phyloP scores from a whole-genome alignment of 192 early-diverging fungal species.

The Coemansia interrupta region DNA sequence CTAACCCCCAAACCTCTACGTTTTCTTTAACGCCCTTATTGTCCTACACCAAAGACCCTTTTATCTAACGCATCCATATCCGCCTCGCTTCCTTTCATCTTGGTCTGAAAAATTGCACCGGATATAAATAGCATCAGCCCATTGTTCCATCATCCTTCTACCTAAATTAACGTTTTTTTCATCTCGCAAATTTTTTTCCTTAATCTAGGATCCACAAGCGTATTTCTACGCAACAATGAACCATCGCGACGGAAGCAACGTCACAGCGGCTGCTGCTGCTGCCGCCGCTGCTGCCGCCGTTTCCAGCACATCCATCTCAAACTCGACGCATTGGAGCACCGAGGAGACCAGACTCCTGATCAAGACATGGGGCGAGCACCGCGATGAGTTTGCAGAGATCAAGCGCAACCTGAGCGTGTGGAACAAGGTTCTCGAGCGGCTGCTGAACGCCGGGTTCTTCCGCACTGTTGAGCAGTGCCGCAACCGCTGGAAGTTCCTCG shows the following conservation, averaged over 20 bases:
- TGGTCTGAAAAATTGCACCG: background rate
- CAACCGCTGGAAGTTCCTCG: conserved; percentile 54
- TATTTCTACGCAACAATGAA: conserved; percentile 23
- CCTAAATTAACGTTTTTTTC: background rate
- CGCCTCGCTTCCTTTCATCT: background rate
- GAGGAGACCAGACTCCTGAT: conserved; percentile 48
- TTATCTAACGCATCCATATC: too few relatives aligned
- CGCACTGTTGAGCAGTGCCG: conserved; percentile 54
- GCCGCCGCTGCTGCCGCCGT: conserved; percentile 7
- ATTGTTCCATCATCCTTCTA: conserved; percentile 3
- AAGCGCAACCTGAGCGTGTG: conserved; percentile 53
- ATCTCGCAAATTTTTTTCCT: background rate
- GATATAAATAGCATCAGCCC: background rate
- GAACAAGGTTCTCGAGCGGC: conserved; percentile 51
- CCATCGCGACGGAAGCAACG: conserved; percentile 14
- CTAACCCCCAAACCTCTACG: too few relatives aligned
- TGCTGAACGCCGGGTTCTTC: conserved; percentile 43
- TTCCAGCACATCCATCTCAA: conserved; percentile 13
- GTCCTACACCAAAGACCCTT: too few relatives aligned
- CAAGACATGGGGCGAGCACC: conserved; percentile 49
- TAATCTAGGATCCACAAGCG: conserved; percentile 8
- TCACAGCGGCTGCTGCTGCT: conserved; percentile 25
- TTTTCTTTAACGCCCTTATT: background rate
- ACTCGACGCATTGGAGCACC: conserved; percentile 55
- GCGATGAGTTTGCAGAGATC: conserved; percentile 53